Evolutionary conservation across 2,329 filamentous ascomycete genomes (phyloP), one percentile per base, ranked within the genome.

Genomic region (Cladosporium sp.): DNA sequence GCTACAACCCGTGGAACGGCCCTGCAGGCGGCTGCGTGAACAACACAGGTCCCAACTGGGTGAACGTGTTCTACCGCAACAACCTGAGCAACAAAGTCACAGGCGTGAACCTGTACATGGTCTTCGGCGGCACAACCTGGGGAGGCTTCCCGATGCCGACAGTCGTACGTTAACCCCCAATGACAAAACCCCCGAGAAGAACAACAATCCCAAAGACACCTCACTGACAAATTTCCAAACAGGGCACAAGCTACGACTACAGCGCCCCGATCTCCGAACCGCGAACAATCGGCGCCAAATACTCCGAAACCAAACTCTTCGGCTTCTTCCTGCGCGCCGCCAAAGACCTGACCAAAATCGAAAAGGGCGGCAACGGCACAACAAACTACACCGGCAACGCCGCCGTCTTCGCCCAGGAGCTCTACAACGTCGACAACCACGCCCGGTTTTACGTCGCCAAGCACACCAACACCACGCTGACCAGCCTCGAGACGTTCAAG

Each of bases 121-220:
- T 87, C 61, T 90, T 84, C 62, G 87, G 87, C 4, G 87, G 87
- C 2, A 89, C 87, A 0, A 88, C 86, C 68, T 89, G 86, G 86
- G 87, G 87, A 5, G 83, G 83, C 58, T 77, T 87, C 34, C 84
- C 86, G 14, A 82, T 83, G 4, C 86, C 87, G 0, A 83, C 85
- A 0, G 41, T 47, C 41, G 41, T 47, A 47, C n/a, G 41, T 47
- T 47, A 5, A 7, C n/a, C 41, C 41, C 0, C 11, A 47, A 47
- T 4, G n/a, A 21, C 8, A 11, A 11, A 1, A 24, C 8, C n/a
- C 41, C 7, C 6, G 38, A 47, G 41, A 12, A 47, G n/a, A 47
- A 47, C 8, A 21, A 11, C n/a, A n/a, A 21, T 47, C 18, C 38
- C 38, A 1, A 44, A 44, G n/a, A 21, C 10, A 47, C 10, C n/a